Base-by-base conservation (phyloP, 2,329 filamentous ascomycete genomes). In the Sarocladiaceae sp. region DNA sequence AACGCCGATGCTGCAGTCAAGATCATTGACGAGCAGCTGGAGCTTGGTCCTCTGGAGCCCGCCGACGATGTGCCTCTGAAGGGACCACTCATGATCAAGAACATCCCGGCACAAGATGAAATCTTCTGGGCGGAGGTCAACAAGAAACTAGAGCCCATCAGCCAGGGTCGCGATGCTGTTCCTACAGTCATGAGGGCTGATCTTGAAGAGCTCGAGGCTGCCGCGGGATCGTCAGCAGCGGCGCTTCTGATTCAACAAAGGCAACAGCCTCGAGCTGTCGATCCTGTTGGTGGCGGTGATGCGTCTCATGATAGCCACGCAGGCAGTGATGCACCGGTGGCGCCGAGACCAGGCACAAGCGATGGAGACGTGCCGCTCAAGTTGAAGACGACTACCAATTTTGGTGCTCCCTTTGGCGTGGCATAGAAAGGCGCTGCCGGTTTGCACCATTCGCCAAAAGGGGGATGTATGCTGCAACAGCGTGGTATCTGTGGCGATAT, bases 71-170 rank as follows among this genome's bases (percentile, higher is more conserved):
- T 57, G 1, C 60, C 64, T 16, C 61, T 80, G 24, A 72, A 67
- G 44, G 75, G 73, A 0, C 76, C 75, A 7, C 52, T 79, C 41
- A 74, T 73, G 62, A 63, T 80, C 29, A 66, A 68, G 47, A 80
- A 80, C 49, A 71, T 74, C 47, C 74, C 74, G 1, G 72, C 71
- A 1, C 66, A 75, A 40, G 76, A 80, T 47, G 75, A 78, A 51
- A 60, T 72, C 18, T 80, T 80, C 49, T 70, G 74, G 41, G 62
- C 63, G 34, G 61, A 62, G 47, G 56, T 80, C 13, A 68, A 72
- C 29, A 66, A 74, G 53, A 78, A 72, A 54, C 64, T 80, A 2
- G 66, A 73, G 46, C 65, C 70, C 32, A 69, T 74, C 33, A 68
- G 68, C 45, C 67, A 64, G 43, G 67, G 65, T 12, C 61, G 68